Percentiles rank a stretch among this genome's conserved stretches.
Conservation (phyloP, 1,139 yeast species). For the Yamadazyma spencermartinsiae region DNA sequence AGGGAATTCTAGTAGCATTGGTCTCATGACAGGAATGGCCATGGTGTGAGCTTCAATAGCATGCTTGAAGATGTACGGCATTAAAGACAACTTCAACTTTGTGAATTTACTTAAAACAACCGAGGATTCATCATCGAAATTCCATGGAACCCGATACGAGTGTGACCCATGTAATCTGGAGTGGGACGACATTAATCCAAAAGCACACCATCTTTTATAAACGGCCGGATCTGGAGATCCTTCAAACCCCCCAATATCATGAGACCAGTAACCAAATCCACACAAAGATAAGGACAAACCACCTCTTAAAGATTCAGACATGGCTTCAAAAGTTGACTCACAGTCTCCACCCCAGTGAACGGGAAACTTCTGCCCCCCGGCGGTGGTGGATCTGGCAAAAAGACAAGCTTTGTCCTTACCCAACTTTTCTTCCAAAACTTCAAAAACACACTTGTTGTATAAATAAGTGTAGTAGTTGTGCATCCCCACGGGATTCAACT, state of each 20-base stretch:
- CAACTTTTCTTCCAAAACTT: conserved; percentile 24
- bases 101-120: conserved; percentile 30
- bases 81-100: conserved; percentile 28
- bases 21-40: conserved; percentile 32
- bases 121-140: conserved; percentile 32
- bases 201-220: conserved; percentile 39
- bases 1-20: conserved; percentile 28
- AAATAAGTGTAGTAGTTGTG: conserved; percentile 35
- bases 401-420: conserved; percentile 31
- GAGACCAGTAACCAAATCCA: conserved; percentile 40
- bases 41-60: conserved; percentile 26
- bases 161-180: conserved; percentile 36
- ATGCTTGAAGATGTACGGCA: conserved; percentile 29
- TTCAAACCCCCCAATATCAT: conserved; percentile 41
- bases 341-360: conserved; percentile 45
- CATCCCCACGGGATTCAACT: conserved; percentile 31
- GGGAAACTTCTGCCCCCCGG: conserved; percentile 36
- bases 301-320: conserved; percentile 37
- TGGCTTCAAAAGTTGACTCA: conserved; percentile 36
- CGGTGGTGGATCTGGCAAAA: conserved; percentile 37
- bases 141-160: conserved; percentile 39
- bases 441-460: conserved; percentile 34
- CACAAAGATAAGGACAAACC: conserved; percentile 30
- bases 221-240: conserved; percentile 35
- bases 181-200: conserved; percentile 35